Evolutionary conservation across 805 yeast genomes (phyloP), one percentile per base, ranked within the genome.

Genomic region (Debaryomyces hansenii): DNA sequence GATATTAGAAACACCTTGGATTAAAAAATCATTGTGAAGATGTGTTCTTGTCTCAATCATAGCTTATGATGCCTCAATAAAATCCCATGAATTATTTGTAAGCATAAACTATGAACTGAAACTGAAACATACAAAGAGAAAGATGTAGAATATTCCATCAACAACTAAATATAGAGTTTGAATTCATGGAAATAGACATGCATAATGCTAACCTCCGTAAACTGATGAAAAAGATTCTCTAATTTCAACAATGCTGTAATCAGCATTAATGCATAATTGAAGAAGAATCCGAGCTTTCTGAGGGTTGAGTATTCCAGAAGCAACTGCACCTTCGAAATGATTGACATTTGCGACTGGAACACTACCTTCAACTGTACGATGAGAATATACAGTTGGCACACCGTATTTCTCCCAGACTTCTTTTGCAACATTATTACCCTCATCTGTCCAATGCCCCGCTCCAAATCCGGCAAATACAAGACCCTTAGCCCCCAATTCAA

Each of bases 331-430:
- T 18, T 52, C 57, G 43, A 62, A 66, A 11, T 41, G 34, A 18
- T 40, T 28, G 7, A 48, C 36, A 24, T 24, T 24, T 3, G 77
- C 82, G 5, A 63, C 66, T 1, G 90, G 85, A 16, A 84, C 84
- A 80, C 80, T 80, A 11, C 90, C 90, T 58, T 83, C 87, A 74
- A 79, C 80, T 9, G 87, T 75, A 57, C 89, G 72, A 57, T 83
- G 83, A 31, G 87, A 82, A 57, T 79, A 83, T 1, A 84, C 70
- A 1, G 83, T 72, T 1, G 89, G 88, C 24, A 81, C 56, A 41
- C 69, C 58, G 21, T 63, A 56, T 7, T 47, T 45, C 12, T 64
- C 55, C 48, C 72, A 72, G 16, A 70, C 66, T 38, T 69, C 64
- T 24, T 70, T 64, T 36, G 75, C 57, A n/a, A 64, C 62, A 37